phyloP scores from a whole-genome alignment of 176 grass and related monocot species.

The Metroxylon sagu region DNA sequence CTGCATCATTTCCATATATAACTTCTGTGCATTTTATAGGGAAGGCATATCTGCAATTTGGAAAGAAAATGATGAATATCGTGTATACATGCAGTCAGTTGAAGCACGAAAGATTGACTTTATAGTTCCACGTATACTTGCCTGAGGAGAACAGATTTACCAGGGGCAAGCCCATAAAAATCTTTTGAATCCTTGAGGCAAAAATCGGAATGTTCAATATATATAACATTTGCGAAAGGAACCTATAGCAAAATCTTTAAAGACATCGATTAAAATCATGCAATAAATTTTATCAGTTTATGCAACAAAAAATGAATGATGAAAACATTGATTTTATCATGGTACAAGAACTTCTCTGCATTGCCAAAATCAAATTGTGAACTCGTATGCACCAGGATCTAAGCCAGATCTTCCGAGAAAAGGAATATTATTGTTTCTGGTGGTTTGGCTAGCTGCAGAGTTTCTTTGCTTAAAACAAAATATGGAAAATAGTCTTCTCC shows the following conservation, averaged over 20 bases:
- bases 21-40: constrained; percentile 95
- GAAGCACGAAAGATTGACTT: no score
- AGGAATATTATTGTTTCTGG: no score
- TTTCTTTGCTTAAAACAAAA: no score
- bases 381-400: no score
- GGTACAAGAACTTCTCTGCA: no score
- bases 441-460: no score
- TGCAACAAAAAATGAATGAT: constrained; percentile 25
- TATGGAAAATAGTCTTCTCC: no score
- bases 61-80: neutral
- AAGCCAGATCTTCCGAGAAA: no score
- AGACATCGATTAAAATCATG: constrained; percentile 30
- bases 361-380: no score
- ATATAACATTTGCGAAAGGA: constrained; percentile 24
- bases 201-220: constrained; percentile 90
- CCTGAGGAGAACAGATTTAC: constrained; percentile 87
- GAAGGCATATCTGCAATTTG: constrained; percentile 68
- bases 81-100: no score
- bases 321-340: neutral
- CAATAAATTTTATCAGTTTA: no score
- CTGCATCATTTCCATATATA: constrained; percentile 53
- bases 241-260: constrained; percentile 25
- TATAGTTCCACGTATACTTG: constrained; percentile 5
- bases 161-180: constrained; percentile 87
- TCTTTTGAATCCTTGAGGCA: constrained; percentile 91